Evolutionary conservation across 129 eudicot species (phyloP).

Genomic region (Chrysanthemum seticuspe): DNA sequence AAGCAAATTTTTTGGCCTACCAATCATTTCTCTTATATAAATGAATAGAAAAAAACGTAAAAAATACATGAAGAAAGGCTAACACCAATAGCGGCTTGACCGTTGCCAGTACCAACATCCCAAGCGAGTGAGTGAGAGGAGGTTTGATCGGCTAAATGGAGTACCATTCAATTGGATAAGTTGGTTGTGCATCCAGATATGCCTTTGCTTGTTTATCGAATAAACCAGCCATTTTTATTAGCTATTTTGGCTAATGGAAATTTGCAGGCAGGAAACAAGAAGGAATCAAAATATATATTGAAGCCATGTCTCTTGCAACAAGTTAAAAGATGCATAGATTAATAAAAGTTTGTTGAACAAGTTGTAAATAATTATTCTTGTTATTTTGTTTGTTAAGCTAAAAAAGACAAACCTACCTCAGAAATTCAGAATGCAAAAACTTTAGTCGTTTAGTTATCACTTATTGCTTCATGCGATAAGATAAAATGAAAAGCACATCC

Average conservation of each 20-base stretch:
- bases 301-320: not conserved
- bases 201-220: slow-evolving; percentile 53
- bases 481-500: too few species aligned
- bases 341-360: too few species aligned
- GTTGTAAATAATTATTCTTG: too few species aligned
- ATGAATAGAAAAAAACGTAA: not conserved
- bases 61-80: not conserved
- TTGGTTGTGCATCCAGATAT: slow-evolving; percentile 49
- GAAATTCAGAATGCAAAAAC: too few species aligned
- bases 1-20: too few species aligned
- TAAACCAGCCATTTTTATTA: slow-evolving; percentile 45
- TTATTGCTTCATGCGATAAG: too few species aligned
- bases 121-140: slow-evolving; percentile 50
- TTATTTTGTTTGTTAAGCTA: too few species aligned
- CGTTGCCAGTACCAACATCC: slow-evolving; percentile 70
- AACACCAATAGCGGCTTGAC: slow-evolving; percentile 59
- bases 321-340: not conserved
- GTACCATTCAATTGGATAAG: slow-evolving; percentile 45
- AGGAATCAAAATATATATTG: not conserved
- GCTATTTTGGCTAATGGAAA: not conserved
- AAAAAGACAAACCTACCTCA: too few species aligned
- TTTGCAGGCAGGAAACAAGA: not conserved
- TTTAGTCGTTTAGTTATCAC: too few species aligned
- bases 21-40: not conserved
- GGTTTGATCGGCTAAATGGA: slow-evolving; percentile 40